Evolutionary conservation across 116 monocot genomes (phyloP).

Genomic region (Dioscorea cayenensis): DNA sequence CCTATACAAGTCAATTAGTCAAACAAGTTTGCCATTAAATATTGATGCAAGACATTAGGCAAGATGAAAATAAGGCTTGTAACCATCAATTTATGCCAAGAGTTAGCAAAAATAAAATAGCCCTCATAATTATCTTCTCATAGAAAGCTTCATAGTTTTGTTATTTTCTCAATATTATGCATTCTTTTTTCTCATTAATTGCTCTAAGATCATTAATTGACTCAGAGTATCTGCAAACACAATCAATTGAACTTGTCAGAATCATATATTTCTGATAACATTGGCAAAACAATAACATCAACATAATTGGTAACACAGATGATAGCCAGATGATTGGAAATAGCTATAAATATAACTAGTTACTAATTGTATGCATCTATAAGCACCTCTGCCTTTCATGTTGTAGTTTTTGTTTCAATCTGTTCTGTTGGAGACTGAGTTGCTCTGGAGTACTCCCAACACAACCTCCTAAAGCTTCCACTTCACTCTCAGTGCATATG

Average conservation of each 20-base stretch:
- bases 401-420: slow-evolving; percentile 62
- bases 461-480: slow-evolving; percentile 69
- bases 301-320: neutral
- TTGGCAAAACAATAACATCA: neutral
- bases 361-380: too few relatives aligned
- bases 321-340: neutral
- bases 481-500: slow-evolving; percentile 72
- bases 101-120: neutral
- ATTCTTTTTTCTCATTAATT: slow-evolving; percentile 60
- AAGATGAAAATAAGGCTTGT: neutral
- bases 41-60: too few relatives aligned
- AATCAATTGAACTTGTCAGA: neutral
- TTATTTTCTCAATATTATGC: slow-evolving; percentile 58
- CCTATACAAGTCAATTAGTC: too few relatives aligned
- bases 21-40: too few relatives aligned
- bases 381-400: slow-evolving; percentile 64
- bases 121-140: slow-evolving; percentile 67
- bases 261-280: neutral
- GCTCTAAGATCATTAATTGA: slow-evolving; percentile 81
- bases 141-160: slow-evolving; percentile 55
- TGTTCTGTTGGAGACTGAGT: slow-evolving; percentile 63
- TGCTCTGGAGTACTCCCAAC: slow-evolving; percentile 60
- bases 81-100: neutral
- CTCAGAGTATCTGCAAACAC: slow-evolving; percentile 54
- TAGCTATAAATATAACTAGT: too few relatives aligned